phyloP scores from a whole-genome alignment of 176 grass and related monocot species.

The Cymbopogon citratus region DNA sequence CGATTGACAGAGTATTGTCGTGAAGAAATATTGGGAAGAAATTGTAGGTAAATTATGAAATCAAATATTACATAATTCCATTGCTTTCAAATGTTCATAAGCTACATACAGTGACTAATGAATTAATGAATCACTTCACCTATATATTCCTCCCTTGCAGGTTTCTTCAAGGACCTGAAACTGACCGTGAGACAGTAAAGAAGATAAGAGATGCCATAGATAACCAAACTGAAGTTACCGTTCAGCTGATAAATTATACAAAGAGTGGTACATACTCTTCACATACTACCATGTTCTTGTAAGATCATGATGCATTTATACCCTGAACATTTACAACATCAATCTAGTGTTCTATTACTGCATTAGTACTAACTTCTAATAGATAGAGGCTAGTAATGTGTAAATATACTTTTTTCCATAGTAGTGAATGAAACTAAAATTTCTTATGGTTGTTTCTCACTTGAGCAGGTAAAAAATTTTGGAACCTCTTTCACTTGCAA shows the following conservation, averaged over 20 bases:
- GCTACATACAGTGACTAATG: background rate
- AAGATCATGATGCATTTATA: slow-evolving; percentile 6
- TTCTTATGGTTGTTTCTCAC: background rate
- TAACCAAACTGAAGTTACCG: slow-evolving; percentile 76
- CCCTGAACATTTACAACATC: background rate
- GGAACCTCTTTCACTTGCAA: slow-evolving; percentile 99
- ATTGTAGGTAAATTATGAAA: slow-evolving; percentile 57
- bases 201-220: slow-evolving; percentile 95
- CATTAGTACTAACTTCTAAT: background rate
- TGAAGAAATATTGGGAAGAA: slow-evolving; percentile 90
- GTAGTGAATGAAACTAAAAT: slow-evolving; percentile 6
- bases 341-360: background rate
- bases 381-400: background rate
- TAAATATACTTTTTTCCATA: background rate
- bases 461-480: slow-evolving; percentile 83
- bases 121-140: background rate
- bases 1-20: slow-evolving; percentile 74
- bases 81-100: background rate
- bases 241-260: slow-evolving; percentile 97
- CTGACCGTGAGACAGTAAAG: slow-evolving; percentile 58
- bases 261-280: slow-evolving; percentile 58
- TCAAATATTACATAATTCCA: background rate
- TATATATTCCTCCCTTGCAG: slow-evolving; percentile 28
- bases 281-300: background rate
- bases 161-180: slow-evolving; percentile 94